These are phyloP conservation scores for Collybia sordida DNA, from an alignment of 768 basidiomycete species.

Conservation along the genomic window DNA sequence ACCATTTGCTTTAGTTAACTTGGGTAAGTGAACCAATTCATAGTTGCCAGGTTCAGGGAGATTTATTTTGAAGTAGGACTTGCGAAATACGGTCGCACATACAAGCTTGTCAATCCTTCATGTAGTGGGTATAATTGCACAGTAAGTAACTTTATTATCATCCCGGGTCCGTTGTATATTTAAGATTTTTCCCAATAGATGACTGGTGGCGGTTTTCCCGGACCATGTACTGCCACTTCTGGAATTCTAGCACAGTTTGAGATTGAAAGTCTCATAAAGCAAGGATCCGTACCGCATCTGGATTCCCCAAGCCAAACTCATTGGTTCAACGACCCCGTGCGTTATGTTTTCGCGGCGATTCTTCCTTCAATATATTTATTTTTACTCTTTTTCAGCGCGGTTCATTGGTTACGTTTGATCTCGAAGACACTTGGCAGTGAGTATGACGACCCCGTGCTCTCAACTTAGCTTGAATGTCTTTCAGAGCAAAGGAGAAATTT, in stretches of 20 bases:
- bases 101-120: constrained; percentile 7
- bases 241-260: constrained; percentile 16
- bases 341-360: neutral
- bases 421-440: constrained; percentile 14
- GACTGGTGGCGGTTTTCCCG: constrained; percentile 13
- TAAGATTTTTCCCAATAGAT: constrained; percentile 5
- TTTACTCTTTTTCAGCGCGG: constrained; percentile 1
- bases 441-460: neutral
- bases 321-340: constrained; percentile 14
- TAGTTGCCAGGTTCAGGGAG: neutral
- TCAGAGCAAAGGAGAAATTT: constrained; percentile 9
- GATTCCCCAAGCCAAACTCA: constrained; percentile 13
- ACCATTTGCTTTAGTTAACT: neutral
- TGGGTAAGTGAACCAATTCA: neutral
- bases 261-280: constrained; percentile 4
- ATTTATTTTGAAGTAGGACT: constrained; percentile 10
- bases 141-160: neutral
- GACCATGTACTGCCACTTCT: constrained; percentile 9
- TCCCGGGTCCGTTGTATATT: neutral
- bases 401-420: constrained; percentile 14
- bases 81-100: constrained; percentile 20
- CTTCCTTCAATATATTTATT: neutral
- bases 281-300: constrained; percentile 8
- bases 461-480: no score
- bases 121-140: constrained; percentile 14